phyloP scores from a whole-genome alignment of 345 rosid species.

The Lumnitzera racemosa region DNA sequence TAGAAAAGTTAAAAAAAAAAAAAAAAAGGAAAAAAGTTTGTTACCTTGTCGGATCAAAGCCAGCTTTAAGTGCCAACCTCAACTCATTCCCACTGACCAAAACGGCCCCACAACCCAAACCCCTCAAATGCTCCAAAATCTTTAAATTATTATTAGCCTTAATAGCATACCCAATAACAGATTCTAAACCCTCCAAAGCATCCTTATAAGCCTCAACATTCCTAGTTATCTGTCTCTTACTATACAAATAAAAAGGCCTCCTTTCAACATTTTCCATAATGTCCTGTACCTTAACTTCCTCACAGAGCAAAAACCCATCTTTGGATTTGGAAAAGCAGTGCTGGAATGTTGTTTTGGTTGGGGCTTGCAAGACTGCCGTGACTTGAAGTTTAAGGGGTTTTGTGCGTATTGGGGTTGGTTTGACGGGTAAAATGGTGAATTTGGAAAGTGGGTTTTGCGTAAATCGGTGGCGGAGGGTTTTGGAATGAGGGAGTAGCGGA shows the following conservation, averaged over 20 bases:
- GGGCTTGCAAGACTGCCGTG: conserved; percentile 33
- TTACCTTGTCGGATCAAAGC: conserved; percentile 87
- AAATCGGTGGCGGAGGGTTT: conserved; percentile 15
- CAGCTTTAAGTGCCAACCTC: conserved; percentile 76
- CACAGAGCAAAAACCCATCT: conserved; percentile 89
- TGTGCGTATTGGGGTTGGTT: conserved; percentile 20
- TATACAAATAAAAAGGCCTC: conserved; percentile 83
- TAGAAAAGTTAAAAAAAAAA: neutral
- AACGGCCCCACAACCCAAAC: conserved; percentile 90
- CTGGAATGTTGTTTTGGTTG: conserved; percentile 27
- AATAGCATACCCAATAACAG: conserved; percentile 85
- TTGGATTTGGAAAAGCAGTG: conserved; percentile 75
- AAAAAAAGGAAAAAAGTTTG: neutral
- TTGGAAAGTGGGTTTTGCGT: conserved; percentile 32
- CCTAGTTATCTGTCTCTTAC: conserved; percentile 83
- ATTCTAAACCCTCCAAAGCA: conserved; percentile 59
- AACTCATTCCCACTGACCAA: conserved; percentile 96
- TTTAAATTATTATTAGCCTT: conserved; percentile 88
- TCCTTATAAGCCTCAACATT: conserved; percentile 73
- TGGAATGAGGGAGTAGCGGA: conserved; percentile 14
- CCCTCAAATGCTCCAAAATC: conserved; percentile 91
- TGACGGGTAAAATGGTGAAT: conserved; percentile 25
- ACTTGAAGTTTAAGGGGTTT: conserved; percentile 41
- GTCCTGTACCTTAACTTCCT: conserved; percentile 69
- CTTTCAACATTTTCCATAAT: conserved; percentile 73